Base-by-base conservation (phyloP, 2,329 filamentous ascomycete genomes). In the Colletotrichum scovillei region DNA sequence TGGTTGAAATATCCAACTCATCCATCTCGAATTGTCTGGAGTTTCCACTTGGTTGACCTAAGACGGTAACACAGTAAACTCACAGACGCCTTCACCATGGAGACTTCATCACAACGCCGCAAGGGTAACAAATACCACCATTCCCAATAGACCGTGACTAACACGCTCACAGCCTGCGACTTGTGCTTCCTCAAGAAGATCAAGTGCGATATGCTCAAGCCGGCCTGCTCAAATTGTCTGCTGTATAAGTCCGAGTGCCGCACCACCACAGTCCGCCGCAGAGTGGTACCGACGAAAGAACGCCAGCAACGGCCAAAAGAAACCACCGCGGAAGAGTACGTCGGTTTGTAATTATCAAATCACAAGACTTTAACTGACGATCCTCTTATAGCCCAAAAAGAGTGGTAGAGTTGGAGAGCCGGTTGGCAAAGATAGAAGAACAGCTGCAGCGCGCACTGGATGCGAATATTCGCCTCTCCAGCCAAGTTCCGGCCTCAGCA, bases 181-280 rank as follows among this genome's bases (percentile, higher is more conserved):
- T 78, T 85, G 52, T 86, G 85, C 77, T 86, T 83, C 63, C 82
- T 77, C 14, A 86, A 86, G 76, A 86, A 86, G 79, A 85, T 86
- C 59, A 85, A 84, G 75, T 86, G 85, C 62, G 84, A 86, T 75
- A 83, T 83, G 80, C 62, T 84, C 6, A 85, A 84, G 73, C 85
- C 85, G 0, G 76, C 80, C 9, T 86, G 85, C 71, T 85, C 84
- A 1, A 86, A 86, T 56, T 86, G 84, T 57, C 76, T 80, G 8
- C 76, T 86, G 4, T 86, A 86, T 74, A 80, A 81, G n/a, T 78
- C 84, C 4, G 77, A 80, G n/a, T 86, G 84, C 73, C 76, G 74
- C 30, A 82, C 80, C 3, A 82, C 80, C 0, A 70, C 70, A 1
- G 69, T 80, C 42, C 78, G 80, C 24, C 78, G 78, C n/a, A 77